These are phyloP conservation scores for Septoria petroselini DNA, from an alignment of 2,329 filamentous ascomycete genomes.

Conservation along the genomic window DNA sequence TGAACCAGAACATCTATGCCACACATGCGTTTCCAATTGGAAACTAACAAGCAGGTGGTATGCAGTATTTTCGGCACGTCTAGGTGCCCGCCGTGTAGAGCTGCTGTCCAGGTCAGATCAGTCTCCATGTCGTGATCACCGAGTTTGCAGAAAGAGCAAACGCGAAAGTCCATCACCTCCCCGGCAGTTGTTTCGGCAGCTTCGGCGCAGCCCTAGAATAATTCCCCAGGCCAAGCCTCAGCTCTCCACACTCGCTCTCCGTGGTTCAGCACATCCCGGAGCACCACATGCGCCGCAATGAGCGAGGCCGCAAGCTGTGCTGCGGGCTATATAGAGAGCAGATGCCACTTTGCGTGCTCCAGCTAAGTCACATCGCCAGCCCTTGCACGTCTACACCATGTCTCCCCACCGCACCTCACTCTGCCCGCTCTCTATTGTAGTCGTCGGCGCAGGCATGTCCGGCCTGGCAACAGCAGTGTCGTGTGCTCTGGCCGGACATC, in stretches of 20 bases:
- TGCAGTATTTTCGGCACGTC: too few relatives aligned
- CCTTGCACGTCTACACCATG: slow-evolving; percentile 9
- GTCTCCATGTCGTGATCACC: too few relatives aligned
- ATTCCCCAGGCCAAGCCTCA: background rate
- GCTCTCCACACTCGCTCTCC: background rate
- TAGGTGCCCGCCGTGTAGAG: too few relatives aligned
- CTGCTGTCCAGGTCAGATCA: too few relatives aligned
- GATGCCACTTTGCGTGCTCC: too few relatives aligned
- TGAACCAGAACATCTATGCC: background rate
- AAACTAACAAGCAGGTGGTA: too few relatives aligned
- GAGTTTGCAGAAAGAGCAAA: background rate
- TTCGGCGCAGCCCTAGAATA: slow-evolving; percentile 5
- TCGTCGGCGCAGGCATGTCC: slow-evolving; percentile 38
- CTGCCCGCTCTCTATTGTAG: slow-evolving; percentile 32
- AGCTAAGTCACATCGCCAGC: background rate
- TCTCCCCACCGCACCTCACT: slow-evolving; percentile 16
- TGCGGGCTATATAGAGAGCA: too few relatives aligned
- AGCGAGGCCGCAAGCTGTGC: too few relatives aligned
- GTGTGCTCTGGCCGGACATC: slow-evolving; percentile 35
- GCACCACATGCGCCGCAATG: too few relatives aligned
- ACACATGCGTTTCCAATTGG: too few relatives aligned
- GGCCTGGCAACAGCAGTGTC: slow-evolving; percentile 37
- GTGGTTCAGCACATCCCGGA: background rate
- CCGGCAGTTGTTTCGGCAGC: slow-evolving; percentile 9
- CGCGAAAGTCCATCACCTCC: background rate